Evolutionary conservation across 495 filamentous ascomycete genomes (phyloP).

Genomic region (Penicillium pulvis): DNA sequence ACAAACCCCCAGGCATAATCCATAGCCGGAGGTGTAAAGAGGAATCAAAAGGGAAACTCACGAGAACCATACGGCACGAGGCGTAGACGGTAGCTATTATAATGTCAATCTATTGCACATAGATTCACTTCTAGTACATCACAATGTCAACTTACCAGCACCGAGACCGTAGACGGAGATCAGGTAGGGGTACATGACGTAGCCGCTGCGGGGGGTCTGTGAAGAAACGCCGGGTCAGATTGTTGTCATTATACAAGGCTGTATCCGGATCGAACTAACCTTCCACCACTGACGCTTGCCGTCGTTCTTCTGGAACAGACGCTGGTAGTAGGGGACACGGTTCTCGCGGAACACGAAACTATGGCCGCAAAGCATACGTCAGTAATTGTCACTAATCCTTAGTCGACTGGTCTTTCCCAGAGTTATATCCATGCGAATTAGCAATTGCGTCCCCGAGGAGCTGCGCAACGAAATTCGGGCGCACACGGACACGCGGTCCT

Average conservation of each 20-base stretch:
- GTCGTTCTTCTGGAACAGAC: conserved; percentile 78
- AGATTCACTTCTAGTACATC: conserved; percentile 40
- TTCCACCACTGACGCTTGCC: conserved; percentile 84
- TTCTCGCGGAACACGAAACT: conserved; percentile 81
- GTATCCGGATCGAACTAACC: conserved; percentile 55
- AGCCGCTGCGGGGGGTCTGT: conserved; percentile 64
- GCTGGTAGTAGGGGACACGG: conserved; percentile 82
- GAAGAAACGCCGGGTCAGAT: conserved; percentile 16
- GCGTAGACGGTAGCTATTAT: conserved; percentile 52
- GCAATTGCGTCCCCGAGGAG: conserved; percentile 16
- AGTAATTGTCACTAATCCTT: conserved; percentile 9
- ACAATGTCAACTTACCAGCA: conserved; percentile 44
- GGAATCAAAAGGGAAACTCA: conserved; percentile 32
- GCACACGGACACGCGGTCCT: conserved; percentile 13
- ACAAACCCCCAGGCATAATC: too few species aligned
- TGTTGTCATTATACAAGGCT: conserved; percentile 6
- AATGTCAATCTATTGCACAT: conserved; percentile 24
- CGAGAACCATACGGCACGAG: conserved; percentile 60
- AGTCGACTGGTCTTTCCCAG: neutral
- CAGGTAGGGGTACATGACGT: conserved; percentile 75
- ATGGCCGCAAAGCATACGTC: conserved; percentile 14
- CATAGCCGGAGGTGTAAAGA: neutral
- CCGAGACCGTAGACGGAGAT: conserved; percentile 63
- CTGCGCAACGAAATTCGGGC: conserved; percentile 23
- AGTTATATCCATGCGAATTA: conserved; percentile 24